Evolutionary conservation across 140 eudicot species (phyloP), one percentile per base, ranked within the genome.

Genomic region (Bidens hawaiensis): DNA sequence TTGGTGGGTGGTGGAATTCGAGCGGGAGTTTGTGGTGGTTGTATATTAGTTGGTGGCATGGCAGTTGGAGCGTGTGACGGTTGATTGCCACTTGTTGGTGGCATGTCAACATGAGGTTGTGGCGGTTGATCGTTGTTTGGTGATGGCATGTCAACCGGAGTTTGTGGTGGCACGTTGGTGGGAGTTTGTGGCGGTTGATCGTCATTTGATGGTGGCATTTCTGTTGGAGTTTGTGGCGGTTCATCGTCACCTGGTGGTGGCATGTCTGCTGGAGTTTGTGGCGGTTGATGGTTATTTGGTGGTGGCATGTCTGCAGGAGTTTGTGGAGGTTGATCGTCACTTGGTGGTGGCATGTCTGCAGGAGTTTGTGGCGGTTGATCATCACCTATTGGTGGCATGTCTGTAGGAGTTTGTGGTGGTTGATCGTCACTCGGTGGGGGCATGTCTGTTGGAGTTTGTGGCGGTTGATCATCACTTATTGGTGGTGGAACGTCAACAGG

Each of bases 321-420:
- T 22, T 23, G 66, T 22, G 51, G 12, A 4, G 21, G 36, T 7
- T 22, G 33, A 50, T 23, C 10, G 7, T 50, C 33, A 0, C 8
- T 50, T 22, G 51, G 66, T 22, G 52, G 51, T 6, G 42, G 19
- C 17, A 31, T 57, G 14, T 33, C 24, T 2, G 10, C 10, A 8
- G 43, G 23, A 58, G 12, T 47, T 11, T 50, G 66, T 14, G 51
- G 6, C 3, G 30, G 41, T 40, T 43, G 67, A 19, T 60, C 24
- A 5, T 34, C 51, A 3, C 13, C 14, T 24, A 43, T 50, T 53
- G 72, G 55, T 42, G 68, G 56, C 21, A 17, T 62, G n/a, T 25
- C 0, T 13, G 4, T 16, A 1, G 56, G 55, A 62, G 26, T 15
- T 43, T 62, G 50, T n/a, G 54, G 55, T 0, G 68, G 25, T 62